A percentile compares a stretch with the other conserved stretches of the same genome.
Evolutionary conservation across 164 flowering plant species (phyloP).

Genomic region (Litsea cubeba): DNA sequence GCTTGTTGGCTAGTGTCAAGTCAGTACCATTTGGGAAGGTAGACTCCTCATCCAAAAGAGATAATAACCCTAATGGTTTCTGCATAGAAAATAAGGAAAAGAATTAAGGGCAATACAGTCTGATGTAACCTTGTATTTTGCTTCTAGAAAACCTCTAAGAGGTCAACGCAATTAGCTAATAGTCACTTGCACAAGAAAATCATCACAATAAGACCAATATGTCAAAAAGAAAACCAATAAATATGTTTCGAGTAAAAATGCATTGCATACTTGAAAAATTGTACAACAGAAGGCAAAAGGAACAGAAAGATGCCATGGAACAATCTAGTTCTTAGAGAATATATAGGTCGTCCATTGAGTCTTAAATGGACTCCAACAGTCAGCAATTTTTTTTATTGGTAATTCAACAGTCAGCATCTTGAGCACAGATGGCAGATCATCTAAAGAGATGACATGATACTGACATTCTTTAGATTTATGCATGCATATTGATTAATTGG

Average conservation of each 20-base stretch:
- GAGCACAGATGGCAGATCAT: not conserved
- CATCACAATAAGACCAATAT: not conserved
- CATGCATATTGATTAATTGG: too few species aligned
- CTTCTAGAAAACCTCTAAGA: not conserved
- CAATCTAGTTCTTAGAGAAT: not conserved
- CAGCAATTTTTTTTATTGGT: not conserved
- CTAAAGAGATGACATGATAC: not conserved
- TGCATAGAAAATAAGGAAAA: constrained; percentile 30
- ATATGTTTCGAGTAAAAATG: not conserved
- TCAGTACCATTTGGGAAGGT: constrained; percentile 99
- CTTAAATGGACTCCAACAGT: not conserved
- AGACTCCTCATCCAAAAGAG: constrained; percentile 94
- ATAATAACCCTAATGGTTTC: constrained; percentile 89
- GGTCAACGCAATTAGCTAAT: not conserved
- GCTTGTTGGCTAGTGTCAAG: constrained; percentile 89
- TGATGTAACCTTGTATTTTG: not conserved
- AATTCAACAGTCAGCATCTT: not conserved
- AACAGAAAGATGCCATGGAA: not conserved
- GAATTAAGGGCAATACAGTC: not conserved
- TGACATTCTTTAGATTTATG: too few species aligned
- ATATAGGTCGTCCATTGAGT: not conserved
- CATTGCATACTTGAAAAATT: not conserved
- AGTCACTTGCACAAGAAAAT: not conserved
- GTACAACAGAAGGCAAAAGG: not conserved
- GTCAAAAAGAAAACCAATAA: not conserved